Evolutionary conservation across 495 filamentous ascomycete genomes (phyloP), one percentile per base, ranked within the genome.

Genomic region (Hypoxylon subgilvum): DNA sequence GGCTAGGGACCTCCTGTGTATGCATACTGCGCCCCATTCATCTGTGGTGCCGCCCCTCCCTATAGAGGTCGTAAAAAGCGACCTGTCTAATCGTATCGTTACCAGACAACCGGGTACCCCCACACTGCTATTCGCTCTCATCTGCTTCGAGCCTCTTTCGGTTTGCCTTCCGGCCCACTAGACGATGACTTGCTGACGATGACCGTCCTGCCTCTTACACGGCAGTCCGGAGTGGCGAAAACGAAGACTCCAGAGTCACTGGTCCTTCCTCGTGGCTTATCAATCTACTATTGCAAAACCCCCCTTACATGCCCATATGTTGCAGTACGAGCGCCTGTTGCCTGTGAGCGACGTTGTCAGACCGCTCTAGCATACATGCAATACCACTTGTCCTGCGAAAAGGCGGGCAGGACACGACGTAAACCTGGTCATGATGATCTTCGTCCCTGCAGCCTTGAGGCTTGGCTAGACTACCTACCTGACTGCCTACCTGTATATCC

Each of bases 41-140:
- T 48, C 35, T 49, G 42, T 44, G 21, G 44, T 54, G 45, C 61
- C 49, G 49, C 54, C 61, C 55, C 49, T 52, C 49, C 44, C 40
- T 54, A 54, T 36, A 42, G 25, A 40, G 18, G 39, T 36, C 50
- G 45, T 51, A 31, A 64, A n/a, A 54, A 54, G n/a, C 9, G 39
- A 40, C 28, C 3, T 12, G 8, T 10, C n/a, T 34, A 32, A 50
- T 47, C 19, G 31, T 53, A 58, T 58, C 43, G 53, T 49, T 57
- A 64, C 49, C 61, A 45, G 23, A 58, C 43, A 54, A 41, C 50
- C 61, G 61, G 61, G 61, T 58, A 46, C 32, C 38, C 50, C 36
- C 50, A 38, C 38, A 12, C n/a, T 13, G 19, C 38, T 43, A 5
- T 38, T 32, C 16, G 14, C 14, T 25, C 30, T 35, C 28, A 34